phyloP scores from a whole-genome alignment of 257 asterid genomes.

The Gentiana macrophylla region DNA sequence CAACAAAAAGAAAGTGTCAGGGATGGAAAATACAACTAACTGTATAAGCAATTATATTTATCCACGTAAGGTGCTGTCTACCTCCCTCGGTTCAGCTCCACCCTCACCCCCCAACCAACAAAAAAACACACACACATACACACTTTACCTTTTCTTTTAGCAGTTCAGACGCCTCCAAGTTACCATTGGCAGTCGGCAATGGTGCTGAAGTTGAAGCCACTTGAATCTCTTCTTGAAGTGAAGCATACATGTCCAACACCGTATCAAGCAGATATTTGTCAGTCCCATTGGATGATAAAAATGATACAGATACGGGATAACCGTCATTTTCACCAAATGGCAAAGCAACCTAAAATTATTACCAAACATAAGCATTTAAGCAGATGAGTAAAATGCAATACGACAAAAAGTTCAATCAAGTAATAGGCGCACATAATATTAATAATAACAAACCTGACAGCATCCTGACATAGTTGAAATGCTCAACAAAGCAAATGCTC shows the following conservation, averaged over 20 bases:
- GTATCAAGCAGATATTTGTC: slow-evolving; percentile 93
- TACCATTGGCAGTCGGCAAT: slow-evolving; percentile 38
- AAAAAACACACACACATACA: too few species aligned
- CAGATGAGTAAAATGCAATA: too few species aligned
- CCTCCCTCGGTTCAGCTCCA: too few species aligned
- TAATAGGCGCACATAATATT: too few species aligned
- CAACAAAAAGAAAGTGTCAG: too few species aligned
- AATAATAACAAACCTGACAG: slow-evolving; percentile 51
- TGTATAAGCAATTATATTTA: too few species aligned
- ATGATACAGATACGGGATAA: slow-evolving; percentile 60
- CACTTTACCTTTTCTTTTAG: slow-evolving; percentile 75
- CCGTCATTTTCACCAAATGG: slow-evolving; percentile 74
- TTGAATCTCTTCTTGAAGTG: slow-evolving; percentile 62
- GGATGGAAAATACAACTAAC: too few species aligned
- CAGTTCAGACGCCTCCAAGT: slow-evolving; percentile 69
- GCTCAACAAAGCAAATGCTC: slow-evolving; percentile 51
- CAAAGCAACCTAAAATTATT: slow-evolving; percentile 43
- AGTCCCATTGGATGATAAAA: slow-evolving; percentile 67
- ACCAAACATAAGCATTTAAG: background rate
- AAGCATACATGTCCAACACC: slow-evolving; percentile 60
- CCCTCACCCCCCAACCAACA: too few species aligned
- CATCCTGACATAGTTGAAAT: slow-evolving; percentile 79
- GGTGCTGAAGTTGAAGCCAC: slow-evolving; percentile 36
- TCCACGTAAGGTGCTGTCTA: too few species aligned
- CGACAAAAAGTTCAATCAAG: background rate